Conservation (phyloP, 139 green algal species). For the Coccomyxa sp. region DNA sequence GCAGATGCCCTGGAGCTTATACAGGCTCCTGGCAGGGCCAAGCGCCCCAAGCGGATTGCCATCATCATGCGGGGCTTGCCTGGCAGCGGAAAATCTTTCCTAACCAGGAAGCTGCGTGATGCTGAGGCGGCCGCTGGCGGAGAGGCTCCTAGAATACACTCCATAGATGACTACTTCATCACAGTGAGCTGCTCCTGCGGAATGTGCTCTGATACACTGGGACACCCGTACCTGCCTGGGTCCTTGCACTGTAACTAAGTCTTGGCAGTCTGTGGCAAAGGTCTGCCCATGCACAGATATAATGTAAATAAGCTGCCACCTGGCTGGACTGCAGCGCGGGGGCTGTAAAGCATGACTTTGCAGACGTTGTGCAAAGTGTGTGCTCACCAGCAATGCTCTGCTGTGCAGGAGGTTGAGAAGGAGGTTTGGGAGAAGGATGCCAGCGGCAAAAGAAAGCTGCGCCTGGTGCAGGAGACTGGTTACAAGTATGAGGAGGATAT, state of each 20-base stretch:
- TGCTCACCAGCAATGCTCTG: background rate
- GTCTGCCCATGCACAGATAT: too few relatives aligned
- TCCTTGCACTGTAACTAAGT: too few relatives aligned
- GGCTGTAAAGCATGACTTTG: background rate
- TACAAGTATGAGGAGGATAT: constrained; percentile 73
- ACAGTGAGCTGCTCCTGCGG: constrained; percentile 26
- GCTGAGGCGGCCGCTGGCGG: constrained; percentile 57
- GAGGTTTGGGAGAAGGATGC: constrained; percentile 50
- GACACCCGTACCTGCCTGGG: too few relatives aligned
- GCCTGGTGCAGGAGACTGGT: constrained; percentile 42
- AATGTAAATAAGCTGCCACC: too few relatives aligned
- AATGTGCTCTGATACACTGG: too few relatives aligned
- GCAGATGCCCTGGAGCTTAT: constrained; percentile 14
- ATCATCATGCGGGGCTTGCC: constrained; percentile 68
- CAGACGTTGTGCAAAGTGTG: background rate
- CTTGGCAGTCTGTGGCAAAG: too few relatives aligned
- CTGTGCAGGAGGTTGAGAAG: constrained; percentile 54
- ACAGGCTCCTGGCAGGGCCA: constrained; percentile 19
- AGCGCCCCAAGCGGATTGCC: constrained; percentile 48
- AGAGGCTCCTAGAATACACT: constrained; percentile 53
- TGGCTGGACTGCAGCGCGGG: background rate
- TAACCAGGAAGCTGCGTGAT: constrained; percentile 58
- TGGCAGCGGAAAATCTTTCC: constrained; percentile 74
- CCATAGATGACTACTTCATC: constrained; percentile 88
- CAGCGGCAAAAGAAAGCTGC: constrained; percentile 16